Evolutionary conservation across 345 rosid species (phyloP).

Genomic region (Gossypium bickii): DNA sequence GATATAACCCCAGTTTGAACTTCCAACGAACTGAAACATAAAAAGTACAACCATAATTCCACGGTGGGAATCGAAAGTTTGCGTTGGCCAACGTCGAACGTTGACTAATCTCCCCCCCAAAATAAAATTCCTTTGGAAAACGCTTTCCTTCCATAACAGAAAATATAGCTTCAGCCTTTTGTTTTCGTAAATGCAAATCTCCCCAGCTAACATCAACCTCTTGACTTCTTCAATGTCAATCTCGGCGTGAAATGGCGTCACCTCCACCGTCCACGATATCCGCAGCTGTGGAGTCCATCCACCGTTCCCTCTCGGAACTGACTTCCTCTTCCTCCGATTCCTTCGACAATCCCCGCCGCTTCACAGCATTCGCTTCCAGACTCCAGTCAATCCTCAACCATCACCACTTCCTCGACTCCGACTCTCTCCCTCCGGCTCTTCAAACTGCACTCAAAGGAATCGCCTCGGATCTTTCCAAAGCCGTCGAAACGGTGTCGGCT

Average conservation of each 20-base stretch:
- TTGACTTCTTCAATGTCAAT: background rate
- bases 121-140: background rate
- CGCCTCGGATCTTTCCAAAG: conserved; percentile 27
- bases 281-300: conserved; percentile 32
- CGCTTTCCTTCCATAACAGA: background rate
- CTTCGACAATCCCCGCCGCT: conserved; percentile 29
- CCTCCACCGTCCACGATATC: conserved; percentile 17
- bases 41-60: background rate
- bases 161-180: background rate
- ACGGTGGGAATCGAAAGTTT: background rate
- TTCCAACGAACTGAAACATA: background rate
- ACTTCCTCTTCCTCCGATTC: conserved; percentile 17
- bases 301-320: conserved; percentile 25
- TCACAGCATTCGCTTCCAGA: conserved; percentile 30
- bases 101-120: background rate
- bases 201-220: background rate
- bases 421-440: conserved; percentile 22
- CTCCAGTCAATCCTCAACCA: conserved; percentile 28
- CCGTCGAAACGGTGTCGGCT: conserved; percentile 24
- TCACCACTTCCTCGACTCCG: conserved; percentile 22
- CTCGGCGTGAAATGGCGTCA: conserved; percentile 22
- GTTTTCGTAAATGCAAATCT: background rate
- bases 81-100: background rate
- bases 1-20: background rate
- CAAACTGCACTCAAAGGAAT: conserved; percentile 36